Evolutionary conservation across 805 yeast genomes (phyloP).

Genomic region (Yamadazyma akitaensis): DNA sequence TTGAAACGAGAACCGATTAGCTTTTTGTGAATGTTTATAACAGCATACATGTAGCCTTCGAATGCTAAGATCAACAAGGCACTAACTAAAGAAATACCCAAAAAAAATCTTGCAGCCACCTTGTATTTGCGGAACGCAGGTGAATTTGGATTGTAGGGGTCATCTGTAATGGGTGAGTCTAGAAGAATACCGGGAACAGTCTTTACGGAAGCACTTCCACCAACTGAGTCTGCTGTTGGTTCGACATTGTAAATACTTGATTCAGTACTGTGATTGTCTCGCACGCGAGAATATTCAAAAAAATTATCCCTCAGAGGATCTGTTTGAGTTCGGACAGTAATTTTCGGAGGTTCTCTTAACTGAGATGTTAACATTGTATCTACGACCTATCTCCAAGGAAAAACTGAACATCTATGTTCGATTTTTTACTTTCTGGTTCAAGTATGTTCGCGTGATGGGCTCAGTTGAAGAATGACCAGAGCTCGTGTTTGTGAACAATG

Average conservation of each 20-base stretch:
- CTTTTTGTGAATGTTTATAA: conserved; percentile 31
- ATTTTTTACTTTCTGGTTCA: background rate
- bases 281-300: background rate
- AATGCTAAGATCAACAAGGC: conserved; percentile 33
- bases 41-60: conserved; percentile 40
- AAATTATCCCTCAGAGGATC: background rate
- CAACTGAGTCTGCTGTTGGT: background rate
- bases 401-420: background rate
- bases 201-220: background rate
- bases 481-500: background rate
- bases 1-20: conserved; percentile 15
- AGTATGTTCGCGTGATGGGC: background rate
- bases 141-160: conserved; percentile 9
- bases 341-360: background rate
- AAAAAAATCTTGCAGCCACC: conserved; percentile 16
- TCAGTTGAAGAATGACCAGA: background rate
- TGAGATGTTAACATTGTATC: background rate
- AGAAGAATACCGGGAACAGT: background rate
- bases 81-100: conserved; percentile 28
- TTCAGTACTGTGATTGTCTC: background rate
- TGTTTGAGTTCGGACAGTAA: background rate
- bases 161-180: background rate
- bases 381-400: background rate
- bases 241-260: background rate
- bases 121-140: conserved; percentile 3